Evolutionary conservation across 2,329 filamentous ascomycete genomes (phyloP), one percentile per base, ranked within the genome.

Genomic region (Fusarium sp.): DNA sequence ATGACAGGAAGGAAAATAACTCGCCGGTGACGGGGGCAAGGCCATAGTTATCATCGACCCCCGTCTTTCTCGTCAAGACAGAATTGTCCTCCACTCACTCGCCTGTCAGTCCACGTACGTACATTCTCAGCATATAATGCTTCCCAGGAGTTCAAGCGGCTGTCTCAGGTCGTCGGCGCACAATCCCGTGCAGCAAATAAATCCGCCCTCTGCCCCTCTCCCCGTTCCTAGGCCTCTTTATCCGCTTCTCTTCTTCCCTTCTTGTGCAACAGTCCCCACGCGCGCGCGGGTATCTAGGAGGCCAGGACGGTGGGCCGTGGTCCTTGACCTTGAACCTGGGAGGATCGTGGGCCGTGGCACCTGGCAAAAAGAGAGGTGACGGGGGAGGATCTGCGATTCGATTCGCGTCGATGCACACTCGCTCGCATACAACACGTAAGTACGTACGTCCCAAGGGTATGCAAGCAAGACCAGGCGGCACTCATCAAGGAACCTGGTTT

Each of bases 141-240:
- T 72, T 67, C 74, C 36, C 42, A 65, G 67, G 65, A 67, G 61
- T 44, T 46, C 40, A 62, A 62, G 63, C 70, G 60, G 66, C 55
- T 74, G 75, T 77, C 75, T 77, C 75, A 77, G 75, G 75, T 77
- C 38, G 65, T 70, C 53, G 74, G 67, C 65, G 66, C 67, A 73
- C 74, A 70, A 75, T 75, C 69, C 71, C 60, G 62, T 56, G 66
- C 74, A 71, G 62, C 66, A 67, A 62, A 63, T 67, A 66, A 67
- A 69, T 65, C 60, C 62, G 60, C 64, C 64, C 53, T 59, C 62
- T 70, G 40, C 59, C 46, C 46, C 46, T 51, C 22, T 49, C 46
- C 24, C 46, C 46, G 46, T 51, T 51, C 27, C 24, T 31, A 12
- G 42, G 14, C 16, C 46, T 51, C 27, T 51, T 31, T 31, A 51